Conservation (phyloP, 2,329 filamentous ascomycete genomes). For the Camptophora hylomeconis region DNA sequence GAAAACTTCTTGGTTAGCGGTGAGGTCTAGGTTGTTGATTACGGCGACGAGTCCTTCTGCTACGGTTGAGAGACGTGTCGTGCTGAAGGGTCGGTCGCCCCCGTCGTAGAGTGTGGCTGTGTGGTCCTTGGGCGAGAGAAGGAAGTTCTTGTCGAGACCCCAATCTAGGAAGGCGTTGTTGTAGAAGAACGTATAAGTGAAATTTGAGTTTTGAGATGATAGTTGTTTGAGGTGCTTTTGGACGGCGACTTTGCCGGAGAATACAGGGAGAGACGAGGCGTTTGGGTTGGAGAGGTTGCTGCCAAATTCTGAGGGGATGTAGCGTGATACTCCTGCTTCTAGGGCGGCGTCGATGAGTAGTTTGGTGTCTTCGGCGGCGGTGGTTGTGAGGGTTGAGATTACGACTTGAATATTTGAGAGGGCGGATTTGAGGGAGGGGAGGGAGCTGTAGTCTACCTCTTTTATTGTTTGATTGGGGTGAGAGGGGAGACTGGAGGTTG, state of each 20-base stretch:
- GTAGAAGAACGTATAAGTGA: slow-evolving; percentile 22
- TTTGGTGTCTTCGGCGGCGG: slow-evolving; percentile 6
- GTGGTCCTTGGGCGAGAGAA: slow-evolving; percentile 31
- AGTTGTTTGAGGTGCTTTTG: slow-evolving; percentile 19
- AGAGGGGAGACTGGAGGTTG: slow-evolving; percentile 1
- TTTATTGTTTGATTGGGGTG: slow-evolving; percentile 2
- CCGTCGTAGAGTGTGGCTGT: slow-evolving; percentile 36
- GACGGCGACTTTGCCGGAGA: slow-evolving; percentile 20
- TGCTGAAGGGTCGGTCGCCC: slow-evolving; percentile 36
- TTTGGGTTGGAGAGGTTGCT: slow-evolving; percentile 19
- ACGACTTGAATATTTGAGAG: slow-evolving; percentile 15
- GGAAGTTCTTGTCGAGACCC: slow-evolving; percentile 24
- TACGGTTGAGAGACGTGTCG: slow-evolving; percentile 35
- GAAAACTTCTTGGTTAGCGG: slow-evolving; percentile 38
- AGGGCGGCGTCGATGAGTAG: slow-evolving; percentile 21
- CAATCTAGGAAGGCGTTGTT: slow-evolving; percentile 24
- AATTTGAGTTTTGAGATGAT: slow-evolving; percentile 8
- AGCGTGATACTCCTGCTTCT: slow-evolving; percentile 20
- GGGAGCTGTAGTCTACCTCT: slow-evolving; percentile 14
- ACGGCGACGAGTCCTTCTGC: slow-evolving; percentile 37
- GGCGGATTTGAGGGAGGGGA: slow-evolving; percentile 12
- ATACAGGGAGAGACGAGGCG: slow-evolving; percentile 20
- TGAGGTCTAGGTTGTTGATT: slow-evolving; percentile 37
- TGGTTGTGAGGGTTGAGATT: slow-evolving; percentile 10
- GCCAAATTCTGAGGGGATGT: slow-evolving; percentile 26